Percentiles rank a stretch among this genome's conserved stretches.
These are phyloP conservation scores for Populus alba DNA, from an alignment of 345 rosid genomes.

Conservation along the genomic window DNA sequence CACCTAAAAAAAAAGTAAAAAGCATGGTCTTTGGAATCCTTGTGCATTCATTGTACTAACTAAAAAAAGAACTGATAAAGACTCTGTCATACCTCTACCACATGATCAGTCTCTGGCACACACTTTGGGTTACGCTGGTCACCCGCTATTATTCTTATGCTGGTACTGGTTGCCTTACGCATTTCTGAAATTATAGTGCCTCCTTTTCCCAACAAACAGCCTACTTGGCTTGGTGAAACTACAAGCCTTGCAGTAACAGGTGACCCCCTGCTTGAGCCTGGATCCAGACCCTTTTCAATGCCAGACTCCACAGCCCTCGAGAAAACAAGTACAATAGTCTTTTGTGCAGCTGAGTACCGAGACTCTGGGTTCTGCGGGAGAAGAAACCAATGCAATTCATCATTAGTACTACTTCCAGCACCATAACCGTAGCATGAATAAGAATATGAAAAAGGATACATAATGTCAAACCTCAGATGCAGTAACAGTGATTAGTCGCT, in stretches of 20 bases:
- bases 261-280: slow-evolving; percentile 18
- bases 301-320: slow-evolving; percentile 66
- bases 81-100: slow-evolving; percentile 53
- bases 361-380: slow-evolving; percentile 58
- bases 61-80: too few relatives aligned
- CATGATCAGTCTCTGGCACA: slow-evolving; percentile 57
- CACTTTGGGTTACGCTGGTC: slow-evolving; percentile 50
- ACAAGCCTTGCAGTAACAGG: slow-evolving; percentile 73
- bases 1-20: neutral
- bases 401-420: too few relatives aligned
- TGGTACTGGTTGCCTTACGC: slow-evolving; percentile 69
- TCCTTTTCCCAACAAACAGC: slow-evolving; percentile 67
- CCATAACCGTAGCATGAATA: too few relatives aligned
- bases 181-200: slow-evolving; percentile 64
- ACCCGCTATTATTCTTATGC: slow-evolving; percentile 56
- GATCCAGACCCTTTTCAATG: slow-evolving; percentile 40
- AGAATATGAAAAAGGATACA: neutral
- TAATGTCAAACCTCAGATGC: slow-evolving; percentile 63
- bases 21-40: neutral
- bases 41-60: too few relatives aligned
- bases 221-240: slow-evolving; percentile 57
- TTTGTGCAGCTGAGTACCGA: slow-evolving; percentile 66
- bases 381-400: neutral
- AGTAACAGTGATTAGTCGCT: slow-evolving; percentile 62
- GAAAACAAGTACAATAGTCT: slow-evolving; percentile 67